Base-by-base conservation (phyloP, 1,139 yeast species). In the Geotrichum carabidarum region DNA sequence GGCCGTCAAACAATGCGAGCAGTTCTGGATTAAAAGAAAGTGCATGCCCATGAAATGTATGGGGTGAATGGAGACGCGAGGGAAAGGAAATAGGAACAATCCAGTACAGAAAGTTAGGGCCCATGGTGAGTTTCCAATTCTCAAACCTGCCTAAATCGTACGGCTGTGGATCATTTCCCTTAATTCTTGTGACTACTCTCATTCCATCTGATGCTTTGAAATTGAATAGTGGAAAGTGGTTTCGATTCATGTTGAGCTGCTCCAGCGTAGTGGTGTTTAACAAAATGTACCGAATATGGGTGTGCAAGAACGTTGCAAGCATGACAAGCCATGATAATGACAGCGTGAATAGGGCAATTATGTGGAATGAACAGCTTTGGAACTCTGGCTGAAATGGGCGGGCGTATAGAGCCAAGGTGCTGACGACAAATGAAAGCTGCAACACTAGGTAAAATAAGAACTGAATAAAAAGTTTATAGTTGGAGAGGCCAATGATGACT, bases 391-490 rank as follows among this genome's bases (percentile, higher is more conserved):
- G 18, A 31, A 9, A 27, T 9, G 44, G 44, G 12, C 15, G 22
- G 14, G 34, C 41, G 37, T 32, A 37, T 9, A 36, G 17, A 4
- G 17, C 45, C 17, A 48, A 31, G 12, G 45, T 48, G n/a, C 15
- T 9, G n/a, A 34, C 4, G 11, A 41, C 17, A 34, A 48, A 48
- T 4, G 22, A 8, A 4, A 48, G 17, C 6, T 31, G 14, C 15
- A 48, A n/a, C n/a, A 12, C 6, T 3, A 18, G 22, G 14, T 48
- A 48, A 31, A 37, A 27, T 27, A 48, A 15, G 31, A 38, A 84
- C 67, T 89, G 96, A n/a, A 89, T 65, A 65, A 89, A 90, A 64
- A 75, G 79, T 69, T 86, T 85, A 63, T 84, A 85, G 68, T 91
- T 90, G 44, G 74, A 74, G 67, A 77, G 84, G 0, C 99, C 99